Evolutionary conservation across 345 rosid genomes (phyloP).

Genomic region (Eucalyptus sp.): DNA sequence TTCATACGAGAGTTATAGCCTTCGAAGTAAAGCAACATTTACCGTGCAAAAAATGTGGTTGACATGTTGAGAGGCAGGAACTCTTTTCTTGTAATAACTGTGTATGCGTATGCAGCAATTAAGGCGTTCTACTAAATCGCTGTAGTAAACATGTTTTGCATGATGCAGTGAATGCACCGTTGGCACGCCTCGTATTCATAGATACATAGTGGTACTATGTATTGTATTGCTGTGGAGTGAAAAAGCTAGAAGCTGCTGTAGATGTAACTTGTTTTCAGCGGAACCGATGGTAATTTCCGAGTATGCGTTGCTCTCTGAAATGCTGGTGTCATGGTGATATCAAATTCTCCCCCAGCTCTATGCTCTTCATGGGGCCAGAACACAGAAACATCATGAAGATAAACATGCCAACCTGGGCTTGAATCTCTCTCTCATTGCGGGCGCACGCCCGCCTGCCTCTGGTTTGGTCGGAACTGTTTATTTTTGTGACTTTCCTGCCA

Average conservation of each 20-base stretch:
- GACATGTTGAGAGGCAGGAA: not conserved
- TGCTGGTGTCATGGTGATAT: not conserved
- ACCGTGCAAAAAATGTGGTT: not conserved
- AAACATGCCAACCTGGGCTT: not conserved
- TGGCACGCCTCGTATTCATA: too few species aligned
- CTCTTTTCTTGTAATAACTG: not conserved
- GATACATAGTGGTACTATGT: not conserved
- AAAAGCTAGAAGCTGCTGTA: not conserved
- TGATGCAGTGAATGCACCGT: not conserved
- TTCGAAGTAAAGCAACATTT: not conserved
- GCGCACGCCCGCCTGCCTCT: not conserved
- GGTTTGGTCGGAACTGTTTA: not conserved
- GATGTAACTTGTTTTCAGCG: not conserved
- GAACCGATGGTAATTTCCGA: not conserved
- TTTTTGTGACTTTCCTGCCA: not conserved
- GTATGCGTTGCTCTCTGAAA: not conserved
- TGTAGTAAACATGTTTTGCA: not conserved
- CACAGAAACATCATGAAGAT: not conserved
- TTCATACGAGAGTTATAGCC: not conserved
- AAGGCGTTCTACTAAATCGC: not conserved
- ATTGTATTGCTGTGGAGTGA: not conserved
- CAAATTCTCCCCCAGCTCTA: not conserved
- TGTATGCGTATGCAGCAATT: not conserved
- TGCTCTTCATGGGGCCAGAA: not conserved
- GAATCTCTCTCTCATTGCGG: not conserved